phyloP scores from a whole-genome alignment of 116 monocot genomes.

The Trichopus zeylanicus region DNA sequence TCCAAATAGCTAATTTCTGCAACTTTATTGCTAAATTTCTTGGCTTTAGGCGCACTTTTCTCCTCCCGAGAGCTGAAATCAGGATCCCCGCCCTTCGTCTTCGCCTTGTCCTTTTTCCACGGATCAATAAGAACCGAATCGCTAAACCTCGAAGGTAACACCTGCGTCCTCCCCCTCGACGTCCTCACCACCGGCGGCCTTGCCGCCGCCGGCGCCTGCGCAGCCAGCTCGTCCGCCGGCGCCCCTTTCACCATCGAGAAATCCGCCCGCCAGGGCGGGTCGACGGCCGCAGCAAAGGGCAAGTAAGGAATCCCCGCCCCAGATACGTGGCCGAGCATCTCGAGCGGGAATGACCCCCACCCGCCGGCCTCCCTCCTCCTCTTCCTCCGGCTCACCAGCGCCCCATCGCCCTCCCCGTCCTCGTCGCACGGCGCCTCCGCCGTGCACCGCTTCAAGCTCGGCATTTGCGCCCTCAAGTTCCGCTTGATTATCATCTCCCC shows the following conservation, averaged over 20 bases:
- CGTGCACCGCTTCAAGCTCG: slow-evolving; percentile 52
- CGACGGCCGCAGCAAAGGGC: slow-evolving; percentile 7
- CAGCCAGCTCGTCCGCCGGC: slow-evolving; percentile 2
- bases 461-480: slow-evolving; percentile 47
- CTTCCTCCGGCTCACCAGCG: not conserved
- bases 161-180: slow-evolving; percentile 50
- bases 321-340: slow-evolving; percentile 24
- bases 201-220: not conserved
- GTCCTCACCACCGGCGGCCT: slow-evolving; percentile 45
- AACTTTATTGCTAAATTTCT: slow-evolving; percentile 4
- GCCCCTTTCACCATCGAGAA: not conserved
- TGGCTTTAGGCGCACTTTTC: not conserved
- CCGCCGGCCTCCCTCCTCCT: slow-evolving; percentile 3
- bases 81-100: slow-evolving; percentile 3
- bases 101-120: slow-evolving; percentile 54
- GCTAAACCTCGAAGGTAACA: slow-evolving; percentile 51
- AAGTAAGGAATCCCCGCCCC: slow-evolving; percentile 15
- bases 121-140: slow-evolving; percentile 68
- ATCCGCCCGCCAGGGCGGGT: slow-evolving; percentile 3
- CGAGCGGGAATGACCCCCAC: slow-evolving; percentile 20
- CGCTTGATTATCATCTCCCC: slow-evolving; percentile 65
- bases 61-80: not conserved
- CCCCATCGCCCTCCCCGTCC: slow-evolving; percentile 4
- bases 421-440: slow-evolving; percentile 5
- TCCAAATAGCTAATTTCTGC: slow-evolving; percentile 4